Percentiles rank a stretch among this genome's conserved stretches.
Evolutionary conservation across 345 rosid species (phyloP).

Genomic region (Cardamine chenopodiifolia): DNA sequence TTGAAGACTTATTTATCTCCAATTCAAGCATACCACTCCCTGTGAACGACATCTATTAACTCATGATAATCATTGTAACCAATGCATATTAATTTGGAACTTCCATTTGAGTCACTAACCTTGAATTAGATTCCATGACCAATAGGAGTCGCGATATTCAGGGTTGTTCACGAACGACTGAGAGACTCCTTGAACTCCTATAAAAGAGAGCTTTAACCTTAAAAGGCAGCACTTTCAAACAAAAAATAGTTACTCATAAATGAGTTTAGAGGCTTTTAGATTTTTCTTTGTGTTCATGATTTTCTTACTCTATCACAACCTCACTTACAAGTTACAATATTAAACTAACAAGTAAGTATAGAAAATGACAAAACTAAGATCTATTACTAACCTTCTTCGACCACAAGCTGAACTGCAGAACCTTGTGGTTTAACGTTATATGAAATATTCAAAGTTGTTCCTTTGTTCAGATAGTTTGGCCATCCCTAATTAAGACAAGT

Average conservation of each 20-base stretch:
- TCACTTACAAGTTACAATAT: neutral
- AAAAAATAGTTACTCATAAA: neutral
- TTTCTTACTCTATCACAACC: neutral
- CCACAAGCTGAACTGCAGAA: constrained; percentile 59
- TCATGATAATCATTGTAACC: neutral
- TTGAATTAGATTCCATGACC: constrained; percentile 62
- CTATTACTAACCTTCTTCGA: constrained; percentile 67
- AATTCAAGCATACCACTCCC: constrained; percentile 65
- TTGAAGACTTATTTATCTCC: constrained; percentile 56
- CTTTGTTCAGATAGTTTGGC: constrained; percentile 61
- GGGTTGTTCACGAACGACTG: constrained; percentile 53
- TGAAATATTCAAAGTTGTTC: constrained; percentile 68
- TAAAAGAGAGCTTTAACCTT: constrained; percentile 26
- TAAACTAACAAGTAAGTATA: neutral
- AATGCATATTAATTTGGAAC: constrained; percentile 23
- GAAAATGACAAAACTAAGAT: neutral
- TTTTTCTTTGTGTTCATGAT: neutral
- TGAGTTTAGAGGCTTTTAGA: no score
- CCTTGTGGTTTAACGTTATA: constrained; percentile 53
- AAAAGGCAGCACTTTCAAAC: constrained; percentile 17
- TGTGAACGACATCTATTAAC: constrained; percentile 37
- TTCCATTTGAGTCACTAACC: constrained; percentile 50
- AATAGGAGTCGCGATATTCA: constrained; percentile 47
- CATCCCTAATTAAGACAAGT: constrained; percentile 58
- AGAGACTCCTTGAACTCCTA: constrained; percentile 61